Conservation (phyloP, 345 rosid species). For the Euclidium syriacum region DNA sequence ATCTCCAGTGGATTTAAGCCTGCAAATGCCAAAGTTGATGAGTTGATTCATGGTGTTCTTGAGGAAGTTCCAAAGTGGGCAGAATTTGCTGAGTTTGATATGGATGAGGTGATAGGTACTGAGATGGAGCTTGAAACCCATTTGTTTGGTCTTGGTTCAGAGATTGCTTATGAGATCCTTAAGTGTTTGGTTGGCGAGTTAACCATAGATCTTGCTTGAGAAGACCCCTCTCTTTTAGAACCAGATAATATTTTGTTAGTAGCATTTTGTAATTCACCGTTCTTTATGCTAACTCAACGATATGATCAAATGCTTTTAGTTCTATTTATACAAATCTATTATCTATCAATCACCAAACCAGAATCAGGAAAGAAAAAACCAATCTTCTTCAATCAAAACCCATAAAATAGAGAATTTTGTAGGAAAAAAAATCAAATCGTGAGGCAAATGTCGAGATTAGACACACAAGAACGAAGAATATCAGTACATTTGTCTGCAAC, state of each 20-base stretch:
- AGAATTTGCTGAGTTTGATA: slow-evolving; percentile 33
- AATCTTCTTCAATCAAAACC: slow-evolving; percentile 12
- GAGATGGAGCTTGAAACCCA: slow-evolving; percentile 66
- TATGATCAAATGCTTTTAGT: not conserved
- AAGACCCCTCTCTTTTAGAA: not conserved
- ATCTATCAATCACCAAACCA: not conserved
- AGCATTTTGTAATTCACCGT: not conserved
- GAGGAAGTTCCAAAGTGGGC: slow-evolving; percentile 65
- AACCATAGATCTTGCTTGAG: slow-evolving; percentile 34
- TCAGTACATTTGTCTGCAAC: slow-evolving; percentile 41
- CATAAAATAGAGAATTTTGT: no score
- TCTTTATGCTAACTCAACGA: not conserved
- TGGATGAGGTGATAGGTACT: slow-evolving; percentile 54
- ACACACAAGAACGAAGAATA: not conserved
- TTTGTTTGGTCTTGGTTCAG: slow-evolving; percentile 49
- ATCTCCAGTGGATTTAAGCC: slow-evolving; percentile 41
- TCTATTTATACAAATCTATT: slow-evolving; percentile 2
- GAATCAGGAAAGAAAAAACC: not conserved
- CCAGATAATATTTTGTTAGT: not conserved
- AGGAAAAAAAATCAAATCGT: not conserved
- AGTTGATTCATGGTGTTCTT: slow-evolving; percentile 48
- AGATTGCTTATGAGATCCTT: slow-evolving; percentile 55
- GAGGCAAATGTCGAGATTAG: not conserved
- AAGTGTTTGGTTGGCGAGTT: slow-evolving; percentile 52
- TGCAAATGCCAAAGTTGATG: slow-evolving; percentile 26